Evolutionary conservation across 164 flowering plant genomes (phyloP), one percentile per base, ranked within the genome.

Genomic region (Magnolia kwangsiensis): DNA sequence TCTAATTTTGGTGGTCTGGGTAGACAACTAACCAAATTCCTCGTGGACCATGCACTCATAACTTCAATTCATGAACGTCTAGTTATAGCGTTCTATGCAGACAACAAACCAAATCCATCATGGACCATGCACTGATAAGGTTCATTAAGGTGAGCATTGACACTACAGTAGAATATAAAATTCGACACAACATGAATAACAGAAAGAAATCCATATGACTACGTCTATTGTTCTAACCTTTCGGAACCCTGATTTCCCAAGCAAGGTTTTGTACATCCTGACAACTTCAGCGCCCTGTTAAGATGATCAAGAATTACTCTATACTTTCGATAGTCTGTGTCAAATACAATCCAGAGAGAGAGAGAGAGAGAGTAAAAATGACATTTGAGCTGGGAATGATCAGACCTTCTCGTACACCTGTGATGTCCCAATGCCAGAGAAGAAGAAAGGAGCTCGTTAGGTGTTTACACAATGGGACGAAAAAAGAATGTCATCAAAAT

Each of bases 331-430:
- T 16, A 11, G 13, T 55, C 61, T 14, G 14, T 55, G 61, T 11
- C 61, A 55, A 55, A 55, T 16, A 55, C 16, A 10, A 8, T 55
- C 16, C 61, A 55, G 45, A 3, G 45, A 3, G 45, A 37, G 6
- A 37, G 6, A 37, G 6, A 37, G 6, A 37, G 6, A 37, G 45
- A 37, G 45, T 37, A 37, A 37, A 37, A 37, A 37, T 37, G 45
- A 37, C 45, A 37, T 37, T 37, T 55, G 61, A 55, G 19, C 61
- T 11, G 61, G 4, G 18, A 55, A 55, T 55, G 16, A 55, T 14
- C 85, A 72, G 67, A 96, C 99, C 99, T 96, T 96, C 82, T 92
- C 97, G 75, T 96, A 96, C 71, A 96, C 99, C 99, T 92, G 93
- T 10, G 67, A 70, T 27, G 51, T 37, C 45, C 45, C 45, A 37